Conservation (phyloP, 2,329 filamentous ascomycete species). For the Alternaria rosae region DNA sequence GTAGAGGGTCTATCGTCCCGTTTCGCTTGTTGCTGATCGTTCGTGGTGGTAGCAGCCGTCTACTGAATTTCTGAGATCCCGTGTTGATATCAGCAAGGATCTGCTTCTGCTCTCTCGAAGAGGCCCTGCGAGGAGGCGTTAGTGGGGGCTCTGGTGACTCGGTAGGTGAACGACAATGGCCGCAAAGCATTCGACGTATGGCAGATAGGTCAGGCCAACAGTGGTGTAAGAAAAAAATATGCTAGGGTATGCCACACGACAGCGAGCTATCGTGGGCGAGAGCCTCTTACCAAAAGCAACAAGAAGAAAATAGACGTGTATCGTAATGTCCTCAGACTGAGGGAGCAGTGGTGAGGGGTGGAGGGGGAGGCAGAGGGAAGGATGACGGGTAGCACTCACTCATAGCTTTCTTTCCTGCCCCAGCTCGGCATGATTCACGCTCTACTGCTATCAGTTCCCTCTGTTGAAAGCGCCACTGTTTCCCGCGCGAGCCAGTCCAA, state of each 20-base stretch:
- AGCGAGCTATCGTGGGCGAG: not conserved
- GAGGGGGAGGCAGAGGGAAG: conserved; percentile 13
- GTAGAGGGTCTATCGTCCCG: conserved; percentile 35
- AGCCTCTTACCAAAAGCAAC: conserved; percentile 19
- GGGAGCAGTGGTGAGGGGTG: conserved; percentile 12
- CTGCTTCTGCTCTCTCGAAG: conserved; percentile 49
- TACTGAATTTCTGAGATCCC: conserved; percentile 46
- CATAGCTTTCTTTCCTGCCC: conserved; percentile 50
- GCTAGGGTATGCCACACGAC: not conserved
- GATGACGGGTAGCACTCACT: conserved; percentile 41
- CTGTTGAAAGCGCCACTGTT: conserved; percentile 15
- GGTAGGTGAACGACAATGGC: conserved; percentile 5
- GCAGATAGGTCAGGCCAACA: not conserved
- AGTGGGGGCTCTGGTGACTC: conserved; percentile 8
- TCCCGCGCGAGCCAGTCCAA: conserved; percentile 13
- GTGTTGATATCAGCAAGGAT: conserved; percentile 50
- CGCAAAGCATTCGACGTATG: conserved; percentile 7
- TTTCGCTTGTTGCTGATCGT: conserved; percentile 31
- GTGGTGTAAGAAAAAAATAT: conserved; percentile 7
- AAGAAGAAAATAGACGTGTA: not conserved
- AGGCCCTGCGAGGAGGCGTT: conserved; percentile 33
- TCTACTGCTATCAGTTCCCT: conserved; percentile 27
- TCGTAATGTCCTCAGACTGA: conserved; percentile 1
- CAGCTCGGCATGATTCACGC: conserved; percentile 49
- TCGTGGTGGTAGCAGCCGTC: conserved; percentile 36